A percentile compares a stretch with the other conserved stretches of the same genome.
Conservation (phyloP, 495 filamentous ascomycete species). For the Trichocladium uniseriatum region DNA sequence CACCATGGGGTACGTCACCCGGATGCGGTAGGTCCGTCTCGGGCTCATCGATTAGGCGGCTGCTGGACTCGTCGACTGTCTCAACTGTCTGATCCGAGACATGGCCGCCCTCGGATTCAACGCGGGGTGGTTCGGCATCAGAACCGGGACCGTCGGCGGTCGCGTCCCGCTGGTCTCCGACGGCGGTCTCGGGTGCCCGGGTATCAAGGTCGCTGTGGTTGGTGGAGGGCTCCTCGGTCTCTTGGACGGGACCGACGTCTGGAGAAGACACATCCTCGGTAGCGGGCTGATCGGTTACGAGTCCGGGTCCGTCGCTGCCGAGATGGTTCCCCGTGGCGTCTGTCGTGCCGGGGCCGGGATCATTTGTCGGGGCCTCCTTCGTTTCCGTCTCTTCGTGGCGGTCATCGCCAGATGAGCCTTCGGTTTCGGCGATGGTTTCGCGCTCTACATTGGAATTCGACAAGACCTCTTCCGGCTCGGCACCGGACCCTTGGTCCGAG, state of each 20-base stretch:
- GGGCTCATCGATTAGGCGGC: neutral
- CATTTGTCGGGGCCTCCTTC: neutral
- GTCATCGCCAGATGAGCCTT: neutral
- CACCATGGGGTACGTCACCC: neutral
- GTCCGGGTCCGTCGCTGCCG: neutral
- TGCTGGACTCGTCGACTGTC: neutral
- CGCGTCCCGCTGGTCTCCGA: neutral
- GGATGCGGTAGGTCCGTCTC: neutral
- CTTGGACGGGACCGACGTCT: neutral
- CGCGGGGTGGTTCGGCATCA: neutral
- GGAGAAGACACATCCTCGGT: neutral
- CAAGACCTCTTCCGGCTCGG: neutral
- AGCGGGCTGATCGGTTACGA: neutral
- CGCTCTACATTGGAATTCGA: neutral
- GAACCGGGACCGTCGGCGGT: neutral
- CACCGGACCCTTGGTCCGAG: neutral
- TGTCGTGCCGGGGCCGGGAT: neutral
- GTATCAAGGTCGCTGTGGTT: neutral
- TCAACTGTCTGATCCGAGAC: neutral
- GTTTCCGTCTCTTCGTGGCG: neutral
- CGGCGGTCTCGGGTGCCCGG: neutral
- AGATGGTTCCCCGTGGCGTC: neutral
- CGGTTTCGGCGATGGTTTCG: neutral
- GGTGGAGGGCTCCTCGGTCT: neutral
- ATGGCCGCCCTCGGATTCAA: neutral